Evolutionary conservation across 495 filamentous ascomycete species (phyloP).

Genomic region (Lasiosphaeriaceae sp.): DNA sequence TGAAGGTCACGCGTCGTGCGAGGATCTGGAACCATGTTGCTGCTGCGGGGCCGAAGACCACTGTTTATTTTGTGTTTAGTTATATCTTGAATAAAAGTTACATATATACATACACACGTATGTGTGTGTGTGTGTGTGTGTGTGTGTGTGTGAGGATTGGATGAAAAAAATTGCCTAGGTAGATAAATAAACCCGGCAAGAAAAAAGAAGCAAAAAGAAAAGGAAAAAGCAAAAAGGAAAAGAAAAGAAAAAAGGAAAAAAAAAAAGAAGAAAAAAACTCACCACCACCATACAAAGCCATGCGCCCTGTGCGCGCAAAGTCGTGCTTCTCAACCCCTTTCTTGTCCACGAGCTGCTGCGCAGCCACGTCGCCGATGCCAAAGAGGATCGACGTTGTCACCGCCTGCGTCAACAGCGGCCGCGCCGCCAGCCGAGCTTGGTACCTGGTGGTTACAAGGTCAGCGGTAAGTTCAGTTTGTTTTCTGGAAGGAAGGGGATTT

Average conservation of each 20-base stretch:
- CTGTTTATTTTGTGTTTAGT: slow-evolving; percentile 45
- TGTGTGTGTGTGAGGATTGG: not conserved
- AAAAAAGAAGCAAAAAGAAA: not conserved
- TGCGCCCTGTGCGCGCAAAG: slow-evolving; percentile 73
- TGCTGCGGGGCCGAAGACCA: slow-evolving; percentile 85
- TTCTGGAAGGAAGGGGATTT: too few species aligned
- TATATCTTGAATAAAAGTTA: too few species aligned
- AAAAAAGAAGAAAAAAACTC: slow-evolving; percentile 22
- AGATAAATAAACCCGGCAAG: not conserved
- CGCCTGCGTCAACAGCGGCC: slow-evolving; percentile 84
- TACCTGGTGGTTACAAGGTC: slow-evolving; percentile 59
- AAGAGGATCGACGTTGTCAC: slow-evolving; percentile 86
- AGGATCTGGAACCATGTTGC: slow-evolving; percentile 81
- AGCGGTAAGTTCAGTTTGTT: too few species aligned
- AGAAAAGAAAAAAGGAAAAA: not conserved
- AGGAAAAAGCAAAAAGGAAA: too few species aligned
- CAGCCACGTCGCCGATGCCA: slow-evolving; percentile 81
- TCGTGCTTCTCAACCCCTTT: slow-evolving; percentile 77
- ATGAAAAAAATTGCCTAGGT: not conserved
- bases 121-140: not conserved
- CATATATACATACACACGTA: too few species aligned
- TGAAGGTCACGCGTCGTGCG: slow-evolving; percentile 62
- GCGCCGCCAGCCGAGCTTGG: slow-evolving; percentile 72
- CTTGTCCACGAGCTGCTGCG: slow-evolving; percentile 91
- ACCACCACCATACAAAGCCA: slow-evolving; percentile 92